Base-by-base conservation (phyloP, 441 rosid species). In the Raphanus hybrid region DNA sequence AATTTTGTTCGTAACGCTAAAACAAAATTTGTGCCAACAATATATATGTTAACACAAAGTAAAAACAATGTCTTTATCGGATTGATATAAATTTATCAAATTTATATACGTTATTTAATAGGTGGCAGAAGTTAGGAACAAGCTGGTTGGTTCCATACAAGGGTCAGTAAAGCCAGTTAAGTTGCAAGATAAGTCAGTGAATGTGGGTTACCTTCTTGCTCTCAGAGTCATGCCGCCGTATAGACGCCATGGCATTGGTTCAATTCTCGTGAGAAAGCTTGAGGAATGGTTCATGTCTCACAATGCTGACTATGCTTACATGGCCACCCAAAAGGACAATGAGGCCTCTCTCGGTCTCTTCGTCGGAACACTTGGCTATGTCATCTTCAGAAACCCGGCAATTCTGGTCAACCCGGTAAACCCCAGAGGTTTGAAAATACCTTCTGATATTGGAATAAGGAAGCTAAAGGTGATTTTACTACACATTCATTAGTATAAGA, bases 251-350 rank as follows among this genome's bases (percentile, higher is more conserved):
- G 90, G 96, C 73, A 75, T 88, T 65, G 97, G 90, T 1, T 78
- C 69, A 57, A 82, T 59, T 70, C 83, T 92, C 4, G 97, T 87
- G 10, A 72, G 71, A 43, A 82, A 86, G 27, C 67, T 92, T 15
- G 96, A 92, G 71, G 88, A 89, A 80, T 92, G 97, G 97, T 87
- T 92, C 81, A 27, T 71, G 12, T 50, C 75, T 59, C 82, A 78
- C 35, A 87, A 85, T 43, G 89, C 78, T 16, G 94, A 88, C 54
- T 92, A 81, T 16, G 85, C 91, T 3, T 90, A 92, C 83, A 89
- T 90, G 91, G 96, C 97, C 1, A 90, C 94, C 0, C 84, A 88
- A 83, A 90, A 84, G 75, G 89, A 90, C 55, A 92, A 92, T 65
- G 81, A 85, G 50, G 90, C 94, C 7, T 92, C 97, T 1, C 78